These are phyloP conservation scores for Candida tunisiensis DNA, from an alignment of 1,139 yeast genomes.

Conservation along the genomic window DNA sequence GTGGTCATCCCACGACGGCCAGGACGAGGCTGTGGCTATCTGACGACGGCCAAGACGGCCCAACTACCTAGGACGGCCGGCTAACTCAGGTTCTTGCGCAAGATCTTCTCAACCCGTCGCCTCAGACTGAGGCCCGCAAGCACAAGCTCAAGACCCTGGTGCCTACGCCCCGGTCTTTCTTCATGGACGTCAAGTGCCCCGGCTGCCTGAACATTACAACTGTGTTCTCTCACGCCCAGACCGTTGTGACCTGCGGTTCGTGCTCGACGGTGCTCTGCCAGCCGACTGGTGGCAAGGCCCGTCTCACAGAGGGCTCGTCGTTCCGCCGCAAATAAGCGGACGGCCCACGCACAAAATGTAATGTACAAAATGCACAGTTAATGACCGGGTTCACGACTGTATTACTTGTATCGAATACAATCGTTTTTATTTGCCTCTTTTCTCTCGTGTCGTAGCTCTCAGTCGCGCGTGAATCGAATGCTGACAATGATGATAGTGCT, in stretches of 20 bases:
- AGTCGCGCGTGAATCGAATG: too few relatives aligned
- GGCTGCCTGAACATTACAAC: constrained; percentile 99
- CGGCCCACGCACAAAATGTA: too few relatives aligned
- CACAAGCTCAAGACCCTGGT: constrained; percentile 97
- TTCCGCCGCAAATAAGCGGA: constrained; percentile 88
- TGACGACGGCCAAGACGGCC: too few relatives aligned
- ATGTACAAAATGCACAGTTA: too few relatives aligned
- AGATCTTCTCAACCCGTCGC: constrained; percentile 94
- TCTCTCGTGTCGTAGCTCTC: too few relatives aligned
- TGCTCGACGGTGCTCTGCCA: constrained; percentile 97
- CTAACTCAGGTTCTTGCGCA: constrained; percentile 93
- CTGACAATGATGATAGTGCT: too few relatives aligned
- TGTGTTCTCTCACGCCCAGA: constrained; percentile 99
- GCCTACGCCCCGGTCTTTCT: constrained; percentile 95
- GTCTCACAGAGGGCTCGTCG: constrained; percentile 97
- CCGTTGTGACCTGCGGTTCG: constrained; percentile 98
- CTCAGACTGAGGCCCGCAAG: constrained; percentile 90
- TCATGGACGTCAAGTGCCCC: constrained; percentile 99
- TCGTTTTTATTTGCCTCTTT: too few relatives aligned
- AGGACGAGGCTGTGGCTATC: too few relatives aligned
- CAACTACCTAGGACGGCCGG: too few relatives aligned
- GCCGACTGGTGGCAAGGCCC: constrained; percentile 99
- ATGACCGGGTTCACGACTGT: too few relatives aligned
- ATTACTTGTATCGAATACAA: too few relatives aligned
- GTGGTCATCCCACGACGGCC: too few relatives aligned